These are phyloP conservation scores for Capsella bursapastoris DNA, from an alignment of 345 rosid genomes.

Conservation along the genomic window DNA sequence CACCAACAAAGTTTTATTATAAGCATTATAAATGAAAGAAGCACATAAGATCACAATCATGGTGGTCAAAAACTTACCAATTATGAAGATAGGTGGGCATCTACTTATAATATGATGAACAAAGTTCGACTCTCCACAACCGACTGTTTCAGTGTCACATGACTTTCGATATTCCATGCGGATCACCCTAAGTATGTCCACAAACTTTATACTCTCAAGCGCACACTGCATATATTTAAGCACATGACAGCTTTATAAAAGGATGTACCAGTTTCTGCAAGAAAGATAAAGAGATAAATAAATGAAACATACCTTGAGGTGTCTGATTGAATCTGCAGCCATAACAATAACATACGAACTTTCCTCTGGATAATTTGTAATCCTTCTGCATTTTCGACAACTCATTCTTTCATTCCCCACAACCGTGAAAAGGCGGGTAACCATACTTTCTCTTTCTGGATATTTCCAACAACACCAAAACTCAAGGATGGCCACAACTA, in stretches of 20 bases:
- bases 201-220: conserved; percentile 19
- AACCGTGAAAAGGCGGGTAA: conserved; percentile 3
- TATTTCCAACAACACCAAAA: conserved; percentile 1
- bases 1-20: not conserved
- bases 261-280: not conserved
- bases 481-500: conserved; percentile 28
- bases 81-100: conserved; percentile 21
- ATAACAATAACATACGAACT: not conserved
- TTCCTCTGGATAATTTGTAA: conserved; percentile 8
- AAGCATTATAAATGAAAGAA: not conserved
- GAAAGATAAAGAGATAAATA: not conserved
- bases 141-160: conserved; percentile 27
- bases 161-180: conserved; percentile 2
- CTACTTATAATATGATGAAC: conserved; percentile 11
- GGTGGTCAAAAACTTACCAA: conserved; percentile 25
- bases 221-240: conserved; percentile 14
- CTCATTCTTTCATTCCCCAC: conserved; percentile 7
- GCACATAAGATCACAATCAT: not conserved
- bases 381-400: conserved; percentile 17
- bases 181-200: conserved; percentile 24
- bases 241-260: not conserved
- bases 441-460: conserved; percentile 7
- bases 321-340: conserved; percentile 20
- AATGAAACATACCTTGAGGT: conserved; percentile 25
- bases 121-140: conserved; percentile 25